A percentile compares a stretch with the other conserved stretches of the same genome.
phyloP scores from a whole-genome alignment of 108 stramenopile genomes.

The Cylindrotheca fusiformis region DNA sequence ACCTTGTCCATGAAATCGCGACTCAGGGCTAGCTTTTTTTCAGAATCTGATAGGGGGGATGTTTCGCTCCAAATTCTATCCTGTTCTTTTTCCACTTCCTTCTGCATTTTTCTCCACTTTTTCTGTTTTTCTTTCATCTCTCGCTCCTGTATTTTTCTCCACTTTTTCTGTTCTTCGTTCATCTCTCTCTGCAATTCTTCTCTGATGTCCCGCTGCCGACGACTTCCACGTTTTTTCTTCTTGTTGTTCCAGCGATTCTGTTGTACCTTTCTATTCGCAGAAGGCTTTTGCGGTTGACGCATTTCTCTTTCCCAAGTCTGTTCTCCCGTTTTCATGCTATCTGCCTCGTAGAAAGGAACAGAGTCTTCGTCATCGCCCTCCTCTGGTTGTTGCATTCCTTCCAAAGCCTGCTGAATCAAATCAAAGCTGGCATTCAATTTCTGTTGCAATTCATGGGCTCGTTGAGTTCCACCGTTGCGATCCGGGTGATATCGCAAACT shows the following conservation, averaged over 20 bases:
- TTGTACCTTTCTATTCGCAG: neutral
- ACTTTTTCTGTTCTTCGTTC: too few species aligned
- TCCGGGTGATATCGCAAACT: slow-evolving; percentile 11
- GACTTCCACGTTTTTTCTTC: neutral
- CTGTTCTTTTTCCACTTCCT: neutral
- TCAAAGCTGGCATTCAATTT: slow-evolving; percentile 3
- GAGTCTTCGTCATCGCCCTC: neutral
- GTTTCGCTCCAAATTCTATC: slow-evolving; percentile 1
- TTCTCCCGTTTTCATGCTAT: neutral
- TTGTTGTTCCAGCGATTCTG: neutral
- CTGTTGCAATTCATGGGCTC: slow-evolving; percentile 6
- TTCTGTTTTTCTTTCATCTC: neutral
- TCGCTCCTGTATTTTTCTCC: too few species aligned
- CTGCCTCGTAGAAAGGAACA: neutral
- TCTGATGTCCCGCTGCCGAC: slow-evolving; percentile 1
- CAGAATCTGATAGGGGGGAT: neutral
- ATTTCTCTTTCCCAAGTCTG: neutral
- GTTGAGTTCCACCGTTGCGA: slow-evolving; percentile 6
- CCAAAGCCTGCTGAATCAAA: neutral
- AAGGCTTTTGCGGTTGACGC: neutral
- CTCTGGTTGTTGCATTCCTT: neutral
- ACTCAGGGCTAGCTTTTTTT: slow-evolving; percentile 1
- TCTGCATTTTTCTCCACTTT: neutral
- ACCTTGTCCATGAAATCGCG: slow-evolving; percentile 9
- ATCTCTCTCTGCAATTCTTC: too few species aligned